Evolutionary conservation across 352 stramenopile species (phyloP).

Genomic region (Blastocystis sp.): DNA sequence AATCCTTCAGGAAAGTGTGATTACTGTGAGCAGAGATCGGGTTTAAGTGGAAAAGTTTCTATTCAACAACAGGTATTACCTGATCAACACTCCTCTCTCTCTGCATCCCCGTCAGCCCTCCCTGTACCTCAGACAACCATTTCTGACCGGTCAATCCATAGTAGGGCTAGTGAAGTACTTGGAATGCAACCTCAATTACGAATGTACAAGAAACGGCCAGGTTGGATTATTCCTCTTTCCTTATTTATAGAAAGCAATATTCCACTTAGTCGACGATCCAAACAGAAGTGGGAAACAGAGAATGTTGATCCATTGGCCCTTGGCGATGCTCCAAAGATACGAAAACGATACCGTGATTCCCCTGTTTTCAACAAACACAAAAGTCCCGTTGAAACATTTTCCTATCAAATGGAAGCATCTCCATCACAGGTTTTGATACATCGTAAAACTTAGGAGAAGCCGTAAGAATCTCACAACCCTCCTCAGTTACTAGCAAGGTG

Average conservation of each 20-base stretch:
- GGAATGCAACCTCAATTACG: slow-evolving; percentile 29
- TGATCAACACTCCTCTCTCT: background rate
- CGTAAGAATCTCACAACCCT: slow-evolving; percentile 93
- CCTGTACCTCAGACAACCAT: background rate
- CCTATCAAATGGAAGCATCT: slow-evolving; percentile 68
- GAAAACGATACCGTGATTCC: slow-evolving; percentile 15
- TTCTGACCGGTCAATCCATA: too few species aligned
- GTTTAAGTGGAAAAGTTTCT: too few species aligned
- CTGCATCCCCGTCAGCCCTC: background rate
- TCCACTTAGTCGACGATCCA: slow-evolving; percentile 19
- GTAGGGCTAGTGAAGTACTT: background rate
- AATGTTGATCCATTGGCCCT: slow-evolving; percentile 12
- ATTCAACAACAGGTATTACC: too few species aligned
- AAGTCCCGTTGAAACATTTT: slow-evolving; percentile 66
- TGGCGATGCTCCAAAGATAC: background rate
- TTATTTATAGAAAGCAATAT: slow-evolving; percentile 47
- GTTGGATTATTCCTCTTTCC: background rate
- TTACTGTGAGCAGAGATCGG: background rate
- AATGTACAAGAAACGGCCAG: slow-evolving; percentile 44
- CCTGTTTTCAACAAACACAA: slow-evolving; percentile 47
- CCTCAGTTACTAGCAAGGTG: slow-evolving; percentile 96
- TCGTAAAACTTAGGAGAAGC: slow-evolving; percentile 72
- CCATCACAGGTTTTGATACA: slow-evolving; percentile 30
- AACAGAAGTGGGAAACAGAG: background rate
- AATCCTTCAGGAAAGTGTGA: background rate